Evolutionary conservation across 345 rosid genomes (phyloP), one percentile per base, ranked within the genome.

Genomic region (Linum tenue): DNA sequence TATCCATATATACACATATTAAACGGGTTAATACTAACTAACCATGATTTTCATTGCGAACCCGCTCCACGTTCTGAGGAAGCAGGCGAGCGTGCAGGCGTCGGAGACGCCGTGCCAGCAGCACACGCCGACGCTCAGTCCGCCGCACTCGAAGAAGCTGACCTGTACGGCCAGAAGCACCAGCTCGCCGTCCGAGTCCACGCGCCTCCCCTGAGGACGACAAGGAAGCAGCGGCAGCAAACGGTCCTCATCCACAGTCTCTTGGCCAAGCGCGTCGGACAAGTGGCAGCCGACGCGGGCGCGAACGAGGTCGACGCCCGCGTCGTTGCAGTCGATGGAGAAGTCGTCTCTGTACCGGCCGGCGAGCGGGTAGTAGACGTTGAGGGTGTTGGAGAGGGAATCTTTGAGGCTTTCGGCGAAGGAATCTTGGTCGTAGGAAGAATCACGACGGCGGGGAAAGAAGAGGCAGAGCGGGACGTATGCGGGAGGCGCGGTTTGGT

Each of bases 261-360:
- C 31, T 14, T 44, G 51, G 10, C 10, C 12, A 8, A 44, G 51
- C 9, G 51, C 51, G 10, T 44, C 51, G 12, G 51, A 44, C 10
- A 44, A 44, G 10, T 44, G 51, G 51, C 7, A 9, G 10, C 51
- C 8, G 1, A 8, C 37, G 10, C 2, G 4, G 14, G 67, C 72
- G 15, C 55, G 62, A 15, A 56, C n/a, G 7, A 40, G 56, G 5
- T 4, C 5, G 3, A 44, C 57, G 5, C 72, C 72, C 11, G 40
- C 42, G 22, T 63, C 72, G 36, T 69, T 69, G 62, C 72, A 56
- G 37, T 63, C 63, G 15, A 63, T 11, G 7, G 53, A 43, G 7
- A 15, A 56, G 2, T 0, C 42, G 36, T 56, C 37, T 9, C 36
- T 56, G 5, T 56, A 41, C n/a, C 58, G 62, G 31, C 72, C 72